Evolutionary conservation across 1,284 basidiomycete genomes (phyloP).

Genomic region (Ustilago loliicola): DNA sequence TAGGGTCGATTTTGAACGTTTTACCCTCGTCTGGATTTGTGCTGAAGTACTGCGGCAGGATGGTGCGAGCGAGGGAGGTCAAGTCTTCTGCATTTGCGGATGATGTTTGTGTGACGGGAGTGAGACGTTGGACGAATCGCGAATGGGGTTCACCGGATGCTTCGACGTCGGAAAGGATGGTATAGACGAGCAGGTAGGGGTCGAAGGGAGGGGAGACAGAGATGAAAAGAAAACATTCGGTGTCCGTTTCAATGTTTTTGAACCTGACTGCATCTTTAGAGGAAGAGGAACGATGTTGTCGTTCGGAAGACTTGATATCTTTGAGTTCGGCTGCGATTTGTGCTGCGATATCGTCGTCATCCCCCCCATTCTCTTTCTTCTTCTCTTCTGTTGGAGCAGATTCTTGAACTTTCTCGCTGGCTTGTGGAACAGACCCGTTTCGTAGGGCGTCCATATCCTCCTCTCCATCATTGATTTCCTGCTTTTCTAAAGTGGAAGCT

Average conservation of each 20-base stretch:
- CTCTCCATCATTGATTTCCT: not conserved
- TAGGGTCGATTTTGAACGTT: slow-evolving; percentile 62
- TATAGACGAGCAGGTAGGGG: slow-evolving; percentile 43
- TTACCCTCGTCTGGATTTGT: slow-evolving; percentile 14
- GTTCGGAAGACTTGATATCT: slow-evolving; percentile 45
- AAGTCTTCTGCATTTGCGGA: slow-evolving; percentile 36
- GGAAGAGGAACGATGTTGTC: not conserved
- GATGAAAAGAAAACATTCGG: slow-evolving; percentile 57
- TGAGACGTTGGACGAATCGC: slow-evolving; percentile 54
- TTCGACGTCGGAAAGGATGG: slow-evolving; percentile 54
- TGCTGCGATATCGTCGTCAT: slow-evolving; percentile 64
- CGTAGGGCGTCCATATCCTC: slow-evolving; percentile 55
- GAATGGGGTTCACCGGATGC: slow-evolving; percentile 53
- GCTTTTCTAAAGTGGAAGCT: not conserved
- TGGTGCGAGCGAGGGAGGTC: slow-evolving; percentile 22
- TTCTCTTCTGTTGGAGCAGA: not conserved
- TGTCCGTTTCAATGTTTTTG: slow-evolving; percentile 52
- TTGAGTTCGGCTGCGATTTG: slow-evolving; percentile 62
- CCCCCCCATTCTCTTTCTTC: slow-evolving; percentile 11
- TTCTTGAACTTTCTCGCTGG: not conserved
- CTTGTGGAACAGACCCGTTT: slow-evolving; percentile 35
- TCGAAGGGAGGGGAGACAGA: slow-evolving; percentile 40
- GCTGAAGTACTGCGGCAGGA: slow-evolving; percentile 42
- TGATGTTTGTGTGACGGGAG: slow-evolving; percentile 47
- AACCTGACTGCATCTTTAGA: slow-evolving; percentile 23